Evolutionary conservation across 2,329 filamentous ascomycete genomes (phyloP).

Genomic region (Aspergillus novofumigatus): DNA sequence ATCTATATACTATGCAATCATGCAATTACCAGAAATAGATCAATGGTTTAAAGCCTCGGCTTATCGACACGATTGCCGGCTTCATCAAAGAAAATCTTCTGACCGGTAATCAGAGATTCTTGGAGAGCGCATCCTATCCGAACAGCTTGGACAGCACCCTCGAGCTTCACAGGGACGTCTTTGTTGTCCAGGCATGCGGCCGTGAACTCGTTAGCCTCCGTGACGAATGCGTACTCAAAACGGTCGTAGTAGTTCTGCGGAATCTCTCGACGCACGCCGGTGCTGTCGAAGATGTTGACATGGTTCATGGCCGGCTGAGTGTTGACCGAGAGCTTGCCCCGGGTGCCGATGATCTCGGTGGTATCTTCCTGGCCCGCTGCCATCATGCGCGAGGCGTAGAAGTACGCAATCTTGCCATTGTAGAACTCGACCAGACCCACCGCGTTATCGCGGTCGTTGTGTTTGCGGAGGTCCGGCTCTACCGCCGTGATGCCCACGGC

Average conservation of each 20-base stretch:
- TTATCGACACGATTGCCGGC: slow-evolving; percentile 45
- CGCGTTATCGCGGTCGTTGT: slow-evolving; percentile 60
- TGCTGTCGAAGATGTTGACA: slow-evolving; percentile 53
- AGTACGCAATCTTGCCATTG: slow-evolving; percentile 59
- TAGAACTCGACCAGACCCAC: slow-evolving; percentile 64
- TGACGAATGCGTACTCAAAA: slow-evolving; percentile 62
- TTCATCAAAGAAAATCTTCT: slow-evolving; percentile 58
- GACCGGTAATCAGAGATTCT: slow-evolving; percentile 51
- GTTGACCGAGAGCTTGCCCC: slow-evolving; percentile 61
- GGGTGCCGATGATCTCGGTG: slow-evolving; percentile 64
- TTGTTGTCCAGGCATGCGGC: slow-evolving; percentile 54
- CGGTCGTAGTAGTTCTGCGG: slow-evolving; percentile 61
- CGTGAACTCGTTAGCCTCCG: slow-evolving; percentile 62
- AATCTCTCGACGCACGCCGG: slow-evolving; percentile 57
- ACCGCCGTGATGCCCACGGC: slow-evolving; percentile 58
- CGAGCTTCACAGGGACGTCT: slow-evolving; percentile 52
- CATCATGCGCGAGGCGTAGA: slow-evolving; percentile 64
- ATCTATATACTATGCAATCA: background rate
- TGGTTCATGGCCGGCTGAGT: slow-evolving; percentile 54
- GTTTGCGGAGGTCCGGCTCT: slow-evolving; percentile 53
- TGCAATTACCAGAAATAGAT: no score
- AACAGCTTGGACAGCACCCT: slow-evolving; percentile 54
- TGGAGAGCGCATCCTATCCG: slow-evolving; percentile 59
- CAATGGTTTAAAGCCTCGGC: slow-evolving; percentile 5
- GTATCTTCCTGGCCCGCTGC: slow-evolving; percentile 63